These are phyloP conservation scores for Penicillium sp. DNA, from an alignment of 2,329 filamentous ascomycete genomes.

Conservation along the genomic window DNA sequence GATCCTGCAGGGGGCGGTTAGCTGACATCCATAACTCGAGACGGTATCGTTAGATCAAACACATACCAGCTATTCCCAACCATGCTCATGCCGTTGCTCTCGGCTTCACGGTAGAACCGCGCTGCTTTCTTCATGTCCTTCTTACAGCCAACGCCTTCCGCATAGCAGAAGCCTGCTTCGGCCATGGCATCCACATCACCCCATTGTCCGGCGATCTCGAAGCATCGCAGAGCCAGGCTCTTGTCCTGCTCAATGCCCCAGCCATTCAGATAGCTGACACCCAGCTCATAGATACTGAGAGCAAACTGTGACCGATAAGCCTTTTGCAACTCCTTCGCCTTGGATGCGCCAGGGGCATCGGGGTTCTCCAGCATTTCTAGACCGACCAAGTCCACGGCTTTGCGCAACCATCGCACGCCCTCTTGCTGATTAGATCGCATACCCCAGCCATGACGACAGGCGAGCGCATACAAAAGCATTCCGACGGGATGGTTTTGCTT, in stretches of 20 bases:
- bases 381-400: constrained; percentile 78
- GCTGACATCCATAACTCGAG: constrained; percentile 9
- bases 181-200: constrained; percentile 90
- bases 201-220: constrained; percentile 94
- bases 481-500: constrained; percentile 80
- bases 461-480: constrained; percentile 93
- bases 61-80: constrained; percentile 95
- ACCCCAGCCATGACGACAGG: constrained; percentile 94
- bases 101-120: constrained; percentile 82
- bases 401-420: constrained; percentile 85
- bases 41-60: neutral
- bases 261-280: constrained; percentile 94
- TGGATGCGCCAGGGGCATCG: constrained; percentile 50
- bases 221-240: constrained; percentile 78
- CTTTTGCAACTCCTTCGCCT: constrained; percentile 63
- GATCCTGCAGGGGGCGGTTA: constrained; percentile 59
- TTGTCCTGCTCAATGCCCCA: constrained; percentile 97
- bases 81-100: constrained; percentile 93
- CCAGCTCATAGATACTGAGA: constrained; percentile 90
- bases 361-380: constrained; percentile 74
- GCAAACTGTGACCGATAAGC: constrained; percentile 90
- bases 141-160: constrained; percentile 86
- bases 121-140: constrained; percentile 95
- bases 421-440: constrained; percentile 90
- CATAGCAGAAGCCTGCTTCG: constrained; percentile 94